phyloP scores from a whole-genome alignment of 1,284 basidiomycete genomes.

The Pholiota adiposa region DNA sequence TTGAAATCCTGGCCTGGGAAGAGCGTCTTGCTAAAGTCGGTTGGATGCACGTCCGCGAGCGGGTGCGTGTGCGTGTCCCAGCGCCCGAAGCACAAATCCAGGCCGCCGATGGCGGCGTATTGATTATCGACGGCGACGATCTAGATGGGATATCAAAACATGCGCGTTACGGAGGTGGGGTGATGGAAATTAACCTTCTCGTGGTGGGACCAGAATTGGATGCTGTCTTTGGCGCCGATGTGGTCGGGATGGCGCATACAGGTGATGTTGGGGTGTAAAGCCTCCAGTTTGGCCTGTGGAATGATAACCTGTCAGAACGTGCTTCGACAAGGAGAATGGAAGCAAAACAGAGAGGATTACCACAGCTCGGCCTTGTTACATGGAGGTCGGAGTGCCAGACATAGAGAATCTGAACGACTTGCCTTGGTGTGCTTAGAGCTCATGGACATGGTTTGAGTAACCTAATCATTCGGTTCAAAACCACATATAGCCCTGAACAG shows the following conservation, averaged over 20 bases:
- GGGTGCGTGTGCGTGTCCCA: slow-evolving; percentile 92
- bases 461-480: slow-evolving; percentile 41
- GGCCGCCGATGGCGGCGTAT: slow-evolving; percentile 79
- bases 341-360: no score
- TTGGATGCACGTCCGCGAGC: slow-evolving; percentile 89
- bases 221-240: slow-evolving; percentile 77
- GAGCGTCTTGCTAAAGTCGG: slow-evolving; percentile 78
- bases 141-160: slow-evolving; percentile 19
- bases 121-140: slow-evolving; percentile 88
- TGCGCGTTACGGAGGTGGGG: neutral
- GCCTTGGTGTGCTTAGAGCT: slow-evolving; percentile 86
- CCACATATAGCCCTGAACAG: neutral
- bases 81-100: slow-evolving; percentile 93
- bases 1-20: slow-evolving; percentile 97
- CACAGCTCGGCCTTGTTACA: no score
- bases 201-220: slow-evolving; percentile 87
- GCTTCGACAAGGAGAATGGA: neutral
- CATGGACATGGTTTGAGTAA: slow-evolving; percentile 90
- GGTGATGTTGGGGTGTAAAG: slow-evolving; percentile 84
- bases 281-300: slow-evolving; percentile 70
- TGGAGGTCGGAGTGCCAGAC: no score
- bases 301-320: neutral
- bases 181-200: slow-evolving; percentile 53
- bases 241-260: slow-evolving; percentile 91
- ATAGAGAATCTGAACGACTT: no score